Evolutionary conservation across 768 basidiomycete species (phyloP).

Genomic region (Leccinum subgranulosum): DNA sequence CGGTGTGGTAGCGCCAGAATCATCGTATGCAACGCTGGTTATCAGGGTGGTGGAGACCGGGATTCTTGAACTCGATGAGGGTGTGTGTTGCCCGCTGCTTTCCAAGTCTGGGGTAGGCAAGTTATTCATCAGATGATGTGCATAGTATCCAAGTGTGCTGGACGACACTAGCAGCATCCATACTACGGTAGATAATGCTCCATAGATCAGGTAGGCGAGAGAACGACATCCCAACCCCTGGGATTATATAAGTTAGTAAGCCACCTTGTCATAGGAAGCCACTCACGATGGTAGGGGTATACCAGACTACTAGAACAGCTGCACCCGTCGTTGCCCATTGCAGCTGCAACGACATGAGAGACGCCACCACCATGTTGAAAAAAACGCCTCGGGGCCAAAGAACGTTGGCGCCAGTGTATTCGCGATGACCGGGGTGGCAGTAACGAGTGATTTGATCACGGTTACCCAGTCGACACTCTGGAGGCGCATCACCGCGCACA

Average conservation of each 20-base stretch:
- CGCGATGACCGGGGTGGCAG: slow-evolving; percentile 10
- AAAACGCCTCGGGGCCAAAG: slow-evolving; percentile 25
- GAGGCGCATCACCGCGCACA: neutral
- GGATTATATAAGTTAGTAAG: neutral
- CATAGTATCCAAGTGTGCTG: slow-evolving; percentile 25
- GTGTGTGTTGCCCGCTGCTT: neutral
- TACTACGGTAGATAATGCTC: slow-evolving; percentile 22
- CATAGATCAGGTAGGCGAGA: slow-evolving; percentile 30
- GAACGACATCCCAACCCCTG: slow-evolving; percentile 37
- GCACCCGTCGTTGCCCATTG: slow-evolving; percentile 34
- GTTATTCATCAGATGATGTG: slow-evolving; percentile 3
- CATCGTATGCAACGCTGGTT: neutral
- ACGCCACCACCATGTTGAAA: slow-evolving; percentile 30
- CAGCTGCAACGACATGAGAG: slow-evolving; percentile 25
- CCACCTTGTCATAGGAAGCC: neutral
- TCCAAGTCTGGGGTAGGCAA: neutral
- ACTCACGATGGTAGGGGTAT: slow-evolving; percentile 30
- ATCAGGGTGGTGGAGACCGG: neutral
- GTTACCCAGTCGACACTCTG: slow-evolving; percentile 17
- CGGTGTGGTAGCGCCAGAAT: neutral
- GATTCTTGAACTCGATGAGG: neutral
- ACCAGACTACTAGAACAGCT: slow-evolving; percentile 27
- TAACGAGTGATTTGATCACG: slow-evolving; percentile 19
- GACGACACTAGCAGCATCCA: slow-evolving; percentile 32
- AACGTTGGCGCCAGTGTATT: neutral